Base-by-base conservation (phyloP, 2,329 filamentous ascomycete species). In the Tolypocladium sp. region DNA sequence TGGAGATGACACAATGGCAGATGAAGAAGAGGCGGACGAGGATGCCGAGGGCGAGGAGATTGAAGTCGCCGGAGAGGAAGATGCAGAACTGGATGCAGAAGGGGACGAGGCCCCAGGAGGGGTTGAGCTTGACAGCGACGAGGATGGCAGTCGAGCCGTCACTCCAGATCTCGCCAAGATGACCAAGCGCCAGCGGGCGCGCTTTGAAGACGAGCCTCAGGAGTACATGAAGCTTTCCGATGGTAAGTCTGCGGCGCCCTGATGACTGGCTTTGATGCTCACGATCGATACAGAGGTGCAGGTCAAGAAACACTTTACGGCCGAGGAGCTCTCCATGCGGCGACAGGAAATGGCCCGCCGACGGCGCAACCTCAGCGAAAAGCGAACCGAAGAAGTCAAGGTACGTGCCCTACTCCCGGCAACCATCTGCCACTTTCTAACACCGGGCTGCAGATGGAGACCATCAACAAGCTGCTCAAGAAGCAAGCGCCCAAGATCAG, bases 391-490 rank as follows among this genome's bases (percentile, higher is more conserved):
- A 62, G 83, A 86, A 72, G 82, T 86, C 70, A 85, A 85, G 79
- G 82, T 81, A 75, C 58, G 72, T 60, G 6, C 38, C 46, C 30
- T 41, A 22, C 25, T 15, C 4, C 4, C 22, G 5, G 6, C 7
- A 5, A 15, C 17, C 37, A 22, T 33, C 13, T 6, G 20, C 22
- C 37, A 44, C 25, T 53, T 4, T 20, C 53, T 66, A 57, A 66
- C 59, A 22, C 44, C 4, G 30, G 13, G 44, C 15, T 44, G 12
- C 44, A 92, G 89, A 90, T 91, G 83, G 90, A 93, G 78, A 94
- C 90, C 0, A 93, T 94, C 81, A 92, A 94, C 78, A 92, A 92
- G 68, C 84, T 94, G 2, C 84, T 94, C 57, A 92, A 92, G 73
- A 92, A 92, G 70, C 90, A 92, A 71, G 89, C 90, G 1, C 87